Percentiles rank a stretch among this genome's conserved stretches.
Evolutionary conservation across 805 yeast species (phyloP).

Genomic region (Lachancea kluyveri): DNA sequence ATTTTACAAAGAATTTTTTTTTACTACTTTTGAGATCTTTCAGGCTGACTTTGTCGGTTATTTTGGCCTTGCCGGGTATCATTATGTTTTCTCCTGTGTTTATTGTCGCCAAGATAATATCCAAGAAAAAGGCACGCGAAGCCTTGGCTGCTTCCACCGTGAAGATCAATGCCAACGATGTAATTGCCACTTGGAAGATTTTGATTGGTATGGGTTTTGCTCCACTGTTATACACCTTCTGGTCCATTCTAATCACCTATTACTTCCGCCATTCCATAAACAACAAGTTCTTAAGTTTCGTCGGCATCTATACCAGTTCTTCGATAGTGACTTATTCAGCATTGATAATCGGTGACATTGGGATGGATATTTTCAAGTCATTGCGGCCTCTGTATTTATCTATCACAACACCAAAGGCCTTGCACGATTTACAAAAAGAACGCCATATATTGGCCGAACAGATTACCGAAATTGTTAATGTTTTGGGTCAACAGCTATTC

Average conservation of each 20-base stretch:
- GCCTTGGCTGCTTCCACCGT: constrained; percentile 87
- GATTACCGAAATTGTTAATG: constrained; percentile 74
- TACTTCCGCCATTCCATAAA: constrained; percentile 29
- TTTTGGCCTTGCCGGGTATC: constrained; percentile 82
- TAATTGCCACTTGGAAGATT: constrained; percentile 95
- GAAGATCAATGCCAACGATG: constrained; percentile 87
- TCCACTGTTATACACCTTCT: constrained; percentile 75
- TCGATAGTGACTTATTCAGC: constrained; percentile 84
- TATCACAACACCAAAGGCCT: constrained; percentile 49
- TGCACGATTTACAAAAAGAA: constrained; percentile 51
- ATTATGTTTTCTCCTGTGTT: constrained; percentile 85
- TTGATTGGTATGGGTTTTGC: constrained; percentile 84
- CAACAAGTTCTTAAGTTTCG: constrained; percentile 36
- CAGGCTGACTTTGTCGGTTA: constrained; percentile 48
- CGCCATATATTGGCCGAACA: constrained; percentile 60
- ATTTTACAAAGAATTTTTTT: constrained; percentile 42
- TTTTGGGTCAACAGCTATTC: constrained; percentile 75
- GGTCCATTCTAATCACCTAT: constrained; percentile 55
- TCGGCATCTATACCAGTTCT: constrained; percentile 56
- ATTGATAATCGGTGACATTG: constrained; percentile 84
- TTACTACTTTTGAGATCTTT: constrained; percentile 52
- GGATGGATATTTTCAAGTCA: constrained; percentile 81
- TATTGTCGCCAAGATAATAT: constrained; percentile 65
- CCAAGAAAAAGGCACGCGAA: constrained; percentile 61
- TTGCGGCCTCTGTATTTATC: constrained; percentile 73